A percentile compares a stretch with the other conserved stretches of the same genome.
Conservation (phyloP, 108 stramenopile genomes). For the Skeletonema menzelii region DNA sequence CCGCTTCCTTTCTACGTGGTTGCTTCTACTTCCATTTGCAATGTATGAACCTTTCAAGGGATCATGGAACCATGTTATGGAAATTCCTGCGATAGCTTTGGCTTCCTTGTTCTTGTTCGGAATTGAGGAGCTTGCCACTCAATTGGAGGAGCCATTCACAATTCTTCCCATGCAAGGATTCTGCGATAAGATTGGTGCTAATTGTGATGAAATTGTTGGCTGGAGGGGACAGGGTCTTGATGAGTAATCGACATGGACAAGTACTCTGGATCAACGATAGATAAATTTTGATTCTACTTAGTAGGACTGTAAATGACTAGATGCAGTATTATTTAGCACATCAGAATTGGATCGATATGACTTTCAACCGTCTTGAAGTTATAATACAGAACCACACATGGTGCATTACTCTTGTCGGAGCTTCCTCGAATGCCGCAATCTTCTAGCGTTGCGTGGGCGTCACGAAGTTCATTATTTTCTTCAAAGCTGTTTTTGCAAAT, state of each 20-base stretch:
- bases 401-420: neutral
- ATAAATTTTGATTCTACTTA: neutral
- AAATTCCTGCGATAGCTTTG: constrained; percentile 59
- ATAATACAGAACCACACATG: neutral
- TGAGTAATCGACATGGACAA: neutral
- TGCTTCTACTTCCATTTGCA: constrained; percentile 58
- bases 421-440: neutral
- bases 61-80: constrained; percentile 60
- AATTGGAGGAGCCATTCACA: constrained; percentile 79
- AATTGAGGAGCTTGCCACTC: constrained; percentile 73
- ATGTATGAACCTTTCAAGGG: constrained; percentile 48
- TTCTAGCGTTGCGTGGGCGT: neutral
- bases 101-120: constrained; percentile 62
- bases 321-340: neutral
- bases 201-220: constrained; percentile 56
- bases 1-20: constrained; percentile 63
- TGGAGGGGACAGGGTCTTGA: constrained; percentile 28
- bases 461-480: neutral
- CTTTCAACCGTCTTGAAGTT: neutral
- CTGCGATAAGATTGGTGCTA: constrained; percentile 58
- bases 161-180: constrained; percentile 74
- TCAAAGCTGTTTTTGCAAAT: neutral
- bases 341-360: neutral
- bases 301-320: neutral
- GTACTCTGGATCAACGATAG: neutral